These are phyloP conservation scores for Symbiodinium natans DNA, from an alignment of 73 alveolate genomes.

Conservation along the genomic window DNA sequence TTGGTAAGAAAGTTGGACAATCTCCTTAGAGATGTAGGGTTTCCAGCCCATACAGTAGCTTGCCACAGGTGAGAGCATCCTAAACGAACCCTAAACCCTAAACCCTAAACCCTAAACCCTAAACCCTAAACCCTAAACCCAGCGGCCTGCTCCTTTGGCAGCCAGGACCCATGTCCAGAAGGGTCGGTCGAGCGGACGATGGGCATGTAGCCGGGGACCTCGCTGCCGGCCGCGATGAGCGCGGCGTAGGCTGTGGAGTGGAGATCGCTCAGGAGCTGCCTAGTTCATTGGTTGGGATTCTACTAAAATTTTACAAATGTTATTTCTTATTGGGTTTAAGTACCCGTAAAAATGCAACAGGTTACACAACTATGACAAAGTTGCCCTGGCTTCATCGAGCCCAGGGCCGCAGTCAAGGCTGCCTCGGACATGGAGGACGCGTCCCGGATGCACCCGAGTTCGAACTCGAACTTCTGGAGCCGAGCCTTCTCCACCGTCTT, in stretches of 20 bases:
- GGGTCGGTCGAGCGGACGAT: constrained; percentile 72
- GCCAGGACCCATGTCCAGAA: constrained; percentile 81
- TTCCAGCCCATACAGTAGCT: too few relatives aligned
- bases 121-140: not conserved
- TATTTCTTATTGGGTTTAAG: too few relatives aligned
- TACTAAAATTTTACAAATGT: too few relatives aligned
- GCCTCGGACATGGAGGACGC: constrained; percentile 63
- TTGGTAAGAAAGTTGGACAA: too few relatives aligned
- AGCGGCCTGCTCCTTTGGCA: constrained; percentile 37
- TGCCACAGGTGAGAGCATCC: not conserved
- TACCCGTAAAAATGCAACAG: too few relatives aligned
- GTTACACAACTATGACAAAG: too few relatives aligned
- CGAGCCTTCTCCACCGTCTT: constrained; percentile 36
- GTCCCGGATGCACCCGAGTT: constrained; percentile 26
- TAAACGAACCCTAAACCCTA: not conserved
- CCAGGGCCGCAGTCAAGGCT: constrained; percentile 1
- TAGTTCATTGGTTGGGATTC: too few relatives aligned
- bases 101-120: not conserved
- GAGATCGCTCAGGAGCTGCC: not conserved
- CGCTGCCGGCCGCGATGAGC: constrained; percentile 52
- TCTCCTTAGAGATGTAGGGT: too few relatives aligned
- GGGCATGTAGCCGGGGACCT: constrained; percentile 90
- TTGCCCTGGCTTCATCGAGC: not conserved
- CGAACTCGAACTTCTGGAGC: constrained; percentile 36
- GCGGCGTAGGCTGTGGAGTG: constrained; percentile 19